These are phyloP conservation scores for Epichloe bromicola DNA, from an alignment of 2,329 filamentous ascomycete species.

Conservation along the genomic window DNA sequence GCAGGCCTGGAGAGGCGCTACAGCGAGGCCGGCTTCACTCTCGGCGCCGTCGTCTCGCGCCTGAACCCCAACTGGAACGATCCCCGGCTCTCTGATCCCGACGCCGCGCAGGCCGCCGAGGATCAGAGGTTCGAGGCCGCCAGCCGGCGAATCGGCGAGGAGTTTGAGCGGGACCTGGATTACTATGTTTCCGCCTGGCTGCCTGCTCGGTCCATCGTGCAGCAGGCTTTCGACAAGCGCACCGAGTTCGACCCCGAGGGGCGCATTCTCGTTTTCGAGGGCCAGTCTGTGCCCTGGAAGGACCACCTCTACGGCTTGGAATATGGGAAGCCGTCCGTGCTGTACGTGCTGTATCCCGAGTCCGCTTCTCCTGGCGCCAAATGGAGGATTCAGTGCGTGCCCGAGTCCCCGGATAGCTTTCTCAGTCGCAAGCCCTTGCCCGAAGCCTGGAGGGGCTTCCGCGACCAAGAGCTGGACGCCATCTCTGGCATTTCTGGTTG, in stretches of 20 bases:
- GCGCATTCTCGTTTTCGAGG: conserved; percentile 67
- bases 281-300: conserved; percentile 80
- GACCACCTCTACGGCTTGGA: conserved; percentile 90
- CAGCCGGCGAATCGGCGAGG: conserved; percentile 73
- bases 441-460: conserved; percentile 80
- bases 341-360: conserved; percentile 90
- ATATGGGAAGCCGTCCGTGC: conserved; percentile 42
- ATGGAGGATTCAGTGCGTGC: conserved; percentile 92
- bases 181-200: conserved; percentile 71
- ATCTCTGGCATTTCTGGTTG: conserved; percentile 57
- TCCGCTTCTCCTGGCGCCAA: conserved; percentile 60
- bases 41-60: conserved; percentile 71
- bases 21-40: conserved; percentile 66
- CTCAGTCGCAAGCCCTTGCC: conserved; percentile 84
- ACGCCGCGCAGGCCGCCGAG: conserved; percentile 54
- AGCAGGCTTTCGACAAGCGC: conserved; percentile 59
- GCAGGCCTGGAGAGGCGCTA: conserved; percentile 74
- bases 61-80: conserved; percentile 77
- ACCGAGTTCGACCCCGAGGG: conserved; percentile 57
- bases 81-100: conserved; percentile 35
- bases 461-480: conserved; percentile 72
- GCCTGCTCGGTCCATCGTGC: conserved; percentile 70
- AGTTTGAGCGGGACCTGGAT: conserved; percentile 70
- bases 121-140: conserved; percentile 69
- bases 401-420: conserved; percentile 72